Percentiles rank a stretch among this genome's conserved stretches.
Evolutionary conservation across 1,284 basidiomycete genomes (phyloP).

Genomic region (Chiua sp.): DNA sequence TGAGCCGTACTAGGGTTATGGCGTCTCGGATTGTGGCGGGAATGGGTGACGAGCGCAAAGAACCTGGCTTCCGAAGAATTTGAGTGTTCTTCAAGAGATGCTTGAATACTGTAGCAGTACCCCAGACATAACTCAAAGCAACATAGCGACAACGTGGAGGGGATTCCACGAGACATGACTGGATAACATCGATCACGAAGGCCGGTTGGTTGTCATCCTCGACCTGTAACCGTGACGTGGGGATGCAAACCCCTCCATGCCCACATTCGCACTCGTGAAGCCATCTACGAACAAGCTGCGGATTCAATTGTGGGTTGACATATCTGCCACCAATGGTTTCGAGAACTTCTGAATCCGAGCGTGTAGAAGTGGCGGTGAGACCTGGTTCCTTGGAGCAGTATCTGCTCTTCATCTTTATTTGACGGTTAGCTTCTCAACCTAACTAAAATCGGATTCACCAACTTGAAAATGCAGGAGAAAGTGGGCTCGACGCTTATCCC

Average conservation of each 20-base stretch:
- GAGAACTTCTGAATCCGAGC: slow-evolving; percentile 9
- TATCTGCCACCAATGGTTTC: slow-evolving; percentile 20
- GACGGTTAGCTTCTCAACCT: neutral
- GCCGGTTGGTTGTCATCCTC: neutral
- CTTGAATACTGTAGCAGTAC: slow-evolving; percentile 14
- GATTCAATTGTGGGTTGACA: slow-evolving; percentile 10
- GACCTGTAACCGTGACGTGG: slow-evolving; percentile 2
- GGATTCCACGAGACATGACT: slow-evolving; percentile 19
- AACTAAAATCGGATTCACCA: neutral
- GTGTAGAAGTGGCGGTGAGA: neutral
- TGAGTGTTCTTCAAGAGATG: slow-evolving; percentile 18
- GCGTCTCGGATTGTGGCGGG: slow-evolving; percentile 27
- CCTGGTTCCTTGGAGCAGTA: neutral
- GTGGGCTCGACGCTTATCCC: neutral
- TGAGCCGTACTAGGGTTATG: slow-evolving; percentile 18
- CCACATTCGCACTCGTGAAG: slow-evolving; percentile 21
- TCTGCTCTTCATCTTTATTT: too few relatives aligned
- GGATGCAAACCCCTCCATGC: slow-evolving; percentile 13
- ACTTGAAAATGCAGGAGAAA: slow-evolving; percentile 19
- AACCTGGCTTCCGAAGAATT: slow-evolving; percentile 10
- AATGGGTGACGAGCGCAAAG: slow-evolving; percentile 11
- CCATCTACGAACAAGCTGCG: slow-evolving; percentile 20
- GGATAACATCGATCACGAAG: slow-evolving; percentile 21
- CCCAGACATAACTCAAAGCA: slow-evolving; percentile 30
- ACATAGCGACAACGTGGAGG: slow-evolving; percentile 23